These are phyloP conservation scores for Hygrophorus russula DNA, from an alignment of 768 basidiomycete genomes.

Conservation along the genomic window DNA sequence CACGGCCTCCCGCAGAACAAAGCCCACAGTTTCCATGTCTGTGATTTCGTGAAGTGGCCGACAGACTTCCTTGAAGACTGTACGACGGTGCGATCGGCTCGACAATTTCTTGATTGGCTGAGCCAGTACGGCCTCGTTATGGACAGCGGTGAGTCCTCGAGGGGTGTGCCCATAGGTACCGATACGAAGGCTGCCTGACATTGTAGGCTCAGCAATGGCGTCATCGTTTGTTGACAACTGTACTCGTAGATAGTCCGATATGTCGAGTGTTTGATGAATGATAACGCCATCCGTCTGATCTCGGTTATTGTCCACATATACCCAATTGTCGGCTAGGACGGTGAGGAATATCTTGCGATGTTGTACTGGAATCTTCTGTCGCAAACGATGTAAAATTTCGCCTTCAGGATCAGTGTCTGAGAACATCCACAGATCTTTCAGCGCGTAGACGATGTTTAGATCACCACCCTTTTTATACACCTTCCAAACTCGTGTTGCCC, in stretches of 20 bases:
- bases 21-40: neutral
- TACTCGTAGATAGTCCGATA: neutral
- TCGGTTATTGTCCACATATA: neutral
- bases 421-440: conserved; percentile 7
- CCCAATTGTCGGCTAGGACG: neutral
- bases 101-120: neutral
- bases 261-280: neutral
- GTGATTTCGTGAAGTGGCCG: conserved; percentile 1
- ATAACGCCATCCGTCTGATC: conserved; percentile 4
- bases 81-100: conserved; percentile 1
- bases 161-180: neutral
- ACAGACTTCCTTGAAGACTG: conserved; percentile 5
- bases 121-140: neutral
- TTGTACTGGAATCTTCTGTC: neutral
- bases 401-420: conserved; percentile 2
- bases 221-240: neutral
- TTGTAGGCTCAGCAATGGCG: neutral
- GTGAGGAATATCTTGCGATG: conserved; percentile 5
- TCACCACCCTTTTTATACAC: conserved; percentile 3
- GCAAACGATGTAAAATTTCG: conserved; percentile 3
- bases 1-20: neutral
- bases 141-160: neutral
- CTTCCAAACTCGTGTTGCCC: conserved; percentile 7
- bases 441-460: neutral
- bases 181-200: neutral